Percentiles rank a stretch among this genome's conserved stretches.
phyloP scores from a whole-genome alignment of 768 basidiomycete genomes.

The Macrolepiota fuliginosa region DNA sequence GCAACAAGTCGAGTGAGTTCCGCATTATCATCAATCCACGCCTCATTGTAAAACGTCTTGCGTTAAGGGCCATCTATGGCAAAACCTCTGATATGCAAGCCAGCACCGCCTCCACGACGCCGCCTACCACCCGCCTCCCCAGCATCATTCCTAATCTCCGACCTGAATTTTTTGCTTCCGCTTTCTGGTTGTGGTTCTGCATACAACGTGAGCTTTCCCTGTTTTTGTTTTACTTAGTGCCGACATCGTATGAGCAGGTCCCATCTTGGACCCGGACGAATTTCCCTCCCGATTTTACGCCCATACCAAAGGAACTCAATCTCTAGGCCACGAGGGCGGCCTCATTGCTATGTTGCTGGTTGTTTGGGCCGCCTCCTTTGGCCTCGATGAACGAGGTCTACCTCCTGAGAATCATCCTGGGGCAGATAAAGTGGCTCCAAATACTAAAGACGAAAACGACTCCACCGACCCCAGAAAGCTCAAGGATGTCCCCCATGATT shows the following conservation, averaged over 20 bases:
- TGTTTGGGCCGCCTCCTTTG: conserved; percentile 89
- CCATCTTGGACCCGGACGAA: conserved; percentile 79
- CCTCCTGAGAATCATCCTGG: conserved; percentile 34
- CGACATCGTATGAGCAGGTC: conserved; percentile 49
- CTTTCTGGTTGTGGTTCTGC: conserved; percentile 83
- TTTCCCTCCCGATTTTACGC: conserved; percentile 72
- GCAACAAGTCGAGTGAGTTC: conserved; percentile 79
- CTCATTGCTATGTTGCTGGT: conserved; percentile 79
- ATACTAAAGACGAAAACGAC: conserved; percentile 3
- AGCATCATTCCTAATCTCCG: conserved; percentile 70
- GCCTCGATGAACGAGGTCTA: conserved; percentile 75
- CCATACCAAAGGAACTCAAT: conserved; percentile 57
- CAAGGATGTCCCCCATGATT: conserved; percentile 29
- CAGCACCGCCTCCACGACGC: conserved; percentile 27
- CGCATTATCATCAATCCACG: not conserved
- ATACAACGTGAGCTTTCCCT: conserved; percentile 53
- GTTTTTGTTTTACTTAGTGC: conserved; percentile 5
- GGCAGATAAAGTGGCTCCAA: conserved; percentile 16
- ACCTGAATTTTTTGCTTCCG: conserved; percentile 76
- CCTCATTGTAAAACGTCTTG: conserved; percentile 8
- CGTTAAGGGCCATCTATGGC: conserved; percentile 70
- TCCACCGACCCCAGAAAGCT: conserved; percentile 16
- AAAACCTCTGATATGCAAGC: conserved; percentile 52
- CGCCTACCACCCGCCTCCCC: conserved; percentile 38
- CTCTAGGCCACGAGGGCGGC: conserved; percentile 69